Percentiles rank a stretch among this genome's conserved stretches.
Conservation (phyloP, 2,329 filamentous ascomycete species). For the Teratosphaeria nubilosa region DNA sequence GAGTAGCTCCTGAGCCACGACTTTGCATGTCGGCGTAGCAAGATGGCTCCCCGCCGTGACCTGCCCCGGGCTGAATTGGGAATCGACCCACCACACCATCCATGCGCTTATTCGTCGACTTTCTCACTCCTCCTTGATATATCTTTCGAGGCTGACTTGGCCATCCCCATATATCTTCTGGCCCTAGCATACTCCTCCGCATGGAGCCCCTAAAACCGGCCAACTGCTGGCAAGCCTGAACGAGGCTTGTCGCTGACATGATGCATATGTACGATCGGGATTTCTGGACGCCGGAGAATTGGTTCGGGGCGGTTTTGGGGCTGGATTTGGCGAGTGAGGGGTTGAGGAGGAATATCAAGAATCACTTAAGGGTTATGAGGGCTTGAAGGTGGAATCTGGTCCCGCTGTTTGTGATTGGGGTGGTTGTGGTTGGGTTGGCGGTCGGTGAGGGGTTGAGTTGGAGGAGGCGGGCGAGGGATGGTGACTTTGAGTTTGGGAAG, state of each 20-base stretch:
- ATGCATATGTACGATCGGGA: conserved; percentile 12
- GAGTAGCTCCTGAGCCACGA: too few species aligned
- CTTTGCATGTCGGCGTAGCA: too few species aligned
- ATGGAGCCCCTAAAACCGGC: too few species aligned
- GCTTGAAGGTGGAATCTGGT: conserved; percentile 24
- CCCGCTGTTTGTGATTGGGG: conserved; percentile 9
- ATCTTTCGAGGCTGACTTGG: too few species aligned
- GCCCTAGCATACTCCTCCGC: too few species aligned
- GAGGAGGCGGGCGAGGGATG: conserved; percentile 1
- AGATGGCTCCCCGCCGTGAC: too few species aligned
- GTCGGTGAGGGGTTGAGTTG: conserved; percentile 7
- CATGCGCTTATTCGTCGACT: too few species aligned
- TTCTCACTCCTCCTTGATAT: too few species aligned
- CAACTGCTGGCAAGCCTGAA: background rate
- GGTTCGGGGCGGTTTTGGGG: conserved; percentile 18
- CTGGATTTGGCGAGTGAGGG: conserved; percentile 8
- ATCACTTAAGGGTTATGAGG: conserved; percentile 14
- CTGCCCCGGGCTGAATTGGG: too few species aligned
- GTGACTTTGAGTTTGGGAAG: background rate
- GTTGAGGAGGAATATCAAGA: conserved; percentile 11
- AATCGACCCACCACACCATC: too few species aligned
- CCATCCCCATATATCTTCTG: too few species aligned
- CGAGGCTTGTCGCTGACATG: background rate
- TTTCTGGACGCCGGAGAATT: conserved; percentile 22
- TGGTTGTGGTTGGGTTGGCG: conserved; percentile 9